Percentiles rank a stretch among this genome's conserved stretches.
Conservation (phyloP, 345 rosid species). For the Hypericum androsaemum region DNA sequence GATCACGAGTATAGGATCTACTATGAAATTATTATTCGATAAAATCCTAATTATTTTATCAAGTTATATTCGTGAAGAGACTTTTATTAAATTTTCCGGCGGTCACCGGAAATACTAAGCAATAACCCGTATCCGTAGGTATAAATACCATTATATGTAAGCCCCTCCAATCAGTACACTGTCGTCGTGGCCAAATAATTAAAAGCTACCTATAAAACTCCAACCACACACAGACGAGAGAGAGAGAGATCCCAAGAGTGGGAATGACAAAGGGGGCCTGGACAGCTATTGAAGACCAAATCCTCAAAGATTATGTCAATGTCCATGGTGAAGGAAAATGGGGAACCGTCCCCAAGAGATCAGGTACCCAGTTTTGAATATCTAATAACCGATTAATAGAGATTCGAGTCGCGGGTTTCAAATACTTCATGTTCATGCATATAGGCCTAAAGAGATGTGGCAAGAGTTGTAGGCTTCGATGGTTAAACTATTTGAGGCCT, state of each 20-base stretch:
- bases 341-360: conserved; percentile 49
- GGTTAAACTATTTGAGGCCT: conserved; percentile 50
- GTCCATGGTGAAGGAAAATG: conserved; percentile 58
- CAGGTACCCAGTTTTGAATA: conserved; percentile 21
- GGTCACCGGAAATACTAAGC: no score
- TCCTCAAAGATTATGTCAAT: conserved; percentile 32
- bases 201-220: no score
- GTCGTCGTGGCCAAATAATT: no score
- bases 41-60: no score
- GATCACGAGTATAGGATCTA: no score
- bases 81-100: no score
- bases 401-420: not conserved
- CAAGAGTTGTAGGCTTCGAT: conserved; percentile 51
- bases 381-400: not conserved
- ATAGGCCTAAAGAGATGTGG: conserved; percentile 52
- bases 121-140: no score
- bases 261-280: conserved; percentile 53
- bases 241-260: conserved; percentile 30
- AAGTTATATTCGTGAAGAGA: no score
- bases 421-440: not conserved
- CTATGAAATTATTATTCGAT: no score
- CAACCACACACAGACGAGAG: not conserved
- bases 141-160: no score
- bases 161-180: no score
- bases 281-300: conserved; percentile 47